Evolutionary conservation across 306 rosid species (phyloP).

Genomic region (Styphnolobium japonicum): DNA sequence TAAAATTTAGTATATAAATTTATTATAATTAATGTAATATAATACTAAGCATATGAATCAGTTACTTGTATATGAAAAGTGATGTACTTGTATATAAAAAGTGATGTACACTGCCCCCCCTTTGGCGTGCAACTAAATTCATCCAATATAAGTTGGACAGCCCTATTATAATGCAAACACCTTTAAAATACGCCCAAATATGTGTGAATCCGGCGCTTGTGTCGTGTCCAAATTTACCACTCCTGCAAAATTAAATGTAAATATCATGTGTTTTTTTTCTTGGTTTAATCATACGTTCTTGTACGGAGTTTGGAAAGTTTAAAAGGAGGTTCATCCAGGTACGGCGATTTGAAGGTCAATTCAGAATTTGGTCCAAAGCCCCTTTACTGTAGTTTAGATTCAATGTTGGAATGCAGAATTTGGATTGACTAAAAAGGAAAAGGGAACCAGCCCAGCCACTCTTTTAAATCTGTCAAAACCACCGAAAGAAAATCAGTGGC

Average conservation of each 20-base stretch:
- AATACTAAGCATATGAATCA: too few relatives aligned
- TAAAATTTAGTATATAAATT: too few relatives aligned
- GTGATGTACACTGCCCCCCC: too few relatives aligned
- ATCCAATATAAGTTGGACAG: background rate
- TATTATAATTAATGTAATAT: too few relatives aligned
- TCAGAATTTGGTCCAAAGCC: background rate
- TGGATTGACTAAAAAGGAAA: background rate
- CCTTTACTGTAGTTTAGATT: background rate
- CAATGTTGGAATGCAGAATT: background rate
- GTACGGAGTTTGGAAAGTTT: background rate
- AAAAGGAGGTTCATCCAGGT: background rate
- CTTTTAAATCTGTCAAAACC: background rate
- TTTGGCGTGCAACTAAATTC: too few relatives aligned
- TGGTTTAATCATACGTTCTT: background rate
- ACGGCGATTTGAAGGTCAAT: background rate
- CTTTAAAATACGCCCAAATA: background rate
- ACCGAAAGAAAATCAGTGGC: too few relatives aligned
- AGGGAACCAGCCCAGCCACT: background rate
- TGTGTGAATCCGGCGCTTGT: background rate
- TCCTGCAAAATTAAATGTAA: background rate
- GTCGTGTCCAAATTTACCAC: slow-evolving; percentile 8
- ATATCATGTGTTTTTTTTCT: background rate
- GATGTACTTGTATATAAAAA: too few relatives aligned
- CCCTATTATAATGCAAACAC: background rate
- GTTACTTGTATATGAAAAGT: too few relatives aligned